Conservation (phyloP, 2,329 filamentous ascomycete genomes). For the Dothiorella sarmentorum region DNA sequence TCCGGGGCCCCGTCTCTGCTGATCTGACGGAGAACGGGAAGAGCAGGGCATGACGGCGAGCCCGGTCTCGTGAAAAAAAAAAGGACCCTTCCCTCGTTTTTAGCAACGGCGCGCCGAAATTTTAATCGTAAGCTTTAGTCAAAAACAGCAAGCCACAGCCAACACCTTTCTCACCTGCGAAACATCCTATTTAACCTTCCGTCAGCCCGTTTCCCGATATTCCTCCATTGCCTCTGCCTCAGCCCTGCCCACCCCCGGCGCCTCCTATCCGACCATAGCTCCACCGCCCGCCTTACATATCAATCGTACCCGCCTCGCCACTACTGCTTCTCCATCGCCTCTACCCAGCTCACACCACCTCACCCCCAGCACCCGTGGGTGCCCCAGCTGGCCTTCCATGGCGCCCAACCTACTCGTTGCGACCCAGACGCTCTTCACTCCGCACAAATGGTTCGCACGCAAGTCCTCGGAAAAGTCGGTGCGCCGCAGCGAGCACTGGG, state of each 20-base stretch:
- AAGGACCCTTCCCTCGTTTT: no score
- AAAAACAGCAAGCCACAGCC: conserved; percentile 15
- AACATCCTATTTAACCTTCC: conserved; percentile 11
- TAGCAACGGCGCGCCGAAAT: conserved; percentile 9
- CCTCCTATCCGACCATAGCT: conserved; percentile 1
- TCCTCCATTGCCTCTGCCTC: neutral
- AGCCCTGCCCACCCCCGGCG: neutral
- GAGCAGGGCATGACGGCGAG: neutral
- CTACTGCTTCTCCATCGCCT: neutral
- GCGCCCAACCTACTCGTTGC: conserved; percentile 51
- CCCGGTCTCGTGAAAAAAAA: conserved; percentile 12
- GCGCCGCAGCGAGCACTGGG: conserved; percentile 47
- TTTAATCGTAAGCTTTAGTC: conserved; percentile 16
- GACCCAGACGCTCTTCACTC: conserved; percentile 47
- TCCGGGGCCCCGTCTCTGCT: neutral
- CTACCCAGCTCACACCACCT: conserved; percentile 5
- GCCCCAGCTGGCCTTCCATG: conserved; percentile 32
- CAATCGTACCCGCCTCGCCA: neutral
- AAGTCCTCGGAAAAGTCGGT: conserved; percentile 38
- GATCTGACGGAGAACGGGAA: neutral
- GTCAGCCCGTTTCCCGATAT: neutral
- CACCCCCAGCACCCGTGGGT: neutral
- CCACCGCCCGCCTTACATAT: conserved; percentile 7
- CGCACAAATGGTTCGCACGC: conserved; percentile 47
- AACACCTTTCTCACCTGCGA: conserved; percentile 1